Conservation (phyloP, 106 monocot species). For the Dioscorea zingiberensis region DNA sequence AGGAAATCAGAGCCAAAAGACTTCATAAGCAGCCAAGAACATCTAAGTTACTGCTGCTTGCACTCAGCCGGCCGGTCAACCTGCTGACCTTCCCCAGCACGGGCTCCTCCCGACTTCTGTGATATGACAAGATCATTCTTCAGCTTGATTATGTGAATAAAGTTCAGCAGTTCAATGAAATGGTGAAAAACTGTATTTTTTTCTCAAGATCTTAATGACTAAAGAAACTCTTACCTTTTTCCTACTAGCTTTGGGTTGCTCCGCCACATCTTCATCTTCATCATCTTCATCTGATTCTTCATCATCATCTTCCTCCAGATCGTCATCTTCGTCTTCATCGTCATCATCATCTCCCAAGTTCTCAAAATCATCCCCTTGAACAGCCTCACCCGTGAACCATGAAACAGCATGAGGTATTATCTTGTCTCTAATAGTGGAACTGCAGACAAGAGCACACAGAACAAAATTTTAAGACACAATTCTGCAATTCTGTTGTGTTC, state of each 20-base stretch:
- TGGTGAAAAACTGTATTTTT: background rate
- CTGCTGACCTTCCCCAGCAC: slow-evolving; percentile 22
- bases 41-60: slow-evolving; percentile 33
- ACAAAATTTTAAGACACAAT: background rate
- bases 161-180: background rate
- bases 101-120: slow-evolving; percentile 24
- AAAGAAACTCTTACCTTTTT: slow-evolving; percentile 9
- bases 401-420: slow-evolving; percentile 21
- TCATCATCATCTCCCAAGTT: background rate
- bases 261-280: slow-evolving; percentile 12
- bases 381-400: slow-evolving; percentile 19
- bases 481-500: no score
- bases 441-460: background rate
- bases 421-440: slow-evolving; percentile 17
- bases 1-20: no score
- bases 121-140: background rate
- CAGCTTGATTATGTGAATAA: background rate
- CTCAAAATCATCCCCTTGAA: slow-evolving; percentile 3
- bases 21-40: no score
- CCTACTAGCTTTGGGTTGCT: slow-evolving; percentile 7
- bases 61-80: slow-evolving; percentile 38
- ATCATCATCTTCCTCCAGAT: slow-evolving; percentile 9
- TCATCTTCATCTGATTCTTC: slow-evolving; percentile 11
- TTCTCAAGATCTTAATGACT: background rate
- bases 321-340: slow-evolving; percentile 18